These are phyloP conservation scores for Nannochloropsis oceanica DNA, from an alignment of 108 stramenopile species.

Conservation along the genomic window DNA sequence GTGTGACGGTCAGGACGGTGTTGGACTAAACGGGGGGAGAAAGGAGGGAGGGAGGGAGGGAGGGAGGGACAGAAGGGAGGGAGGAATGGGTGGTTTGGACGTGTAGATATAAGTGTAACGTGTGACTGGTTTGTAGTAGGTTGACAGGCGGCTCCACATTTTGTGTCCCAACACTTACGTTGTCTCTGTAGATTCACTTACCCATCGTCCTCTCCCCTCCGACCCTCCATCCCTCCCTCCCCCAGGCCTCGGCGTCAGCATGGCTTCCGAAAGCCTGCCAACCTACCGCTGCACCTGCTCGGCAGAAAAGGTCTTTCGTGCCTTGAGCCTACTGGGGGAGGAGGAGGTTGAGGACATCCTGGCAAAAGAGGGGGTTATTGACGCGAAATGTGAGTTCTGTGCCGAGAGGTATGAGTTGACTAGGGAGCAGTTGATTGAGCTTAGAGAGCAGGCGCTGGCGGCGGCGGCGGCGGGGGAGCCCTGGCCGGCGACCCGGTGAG, in stretches of 20 bases:
- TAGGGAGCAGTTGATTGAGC: background rate
- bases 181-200: too few relatives aligned
- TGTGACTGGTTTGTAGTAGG: too few relatives aligned
- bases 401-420: slow-evolving; percentile 9
- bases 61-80: too few relatives aligned
- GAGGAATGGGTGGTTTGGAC: too few relatives aligned
- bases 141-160: too few relatives aligned
- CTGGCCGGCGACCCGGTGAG: background rate
- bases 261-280: slow-evolving; percentile 2
- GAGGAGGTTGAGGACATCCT: slow-evolving; percentile 10
- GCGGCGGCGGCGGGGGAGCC: background rate
- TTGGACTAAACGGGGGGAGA: too few relatives aligned
- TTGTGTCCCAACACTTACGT: too few relatives aligned
- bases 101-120: too few relatives aligned
- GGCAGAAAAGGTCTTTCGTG: slow-evolving; percentile 16
- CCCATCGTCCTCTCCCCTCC: background rate
- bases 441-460: background rate
- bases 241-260: background rate
- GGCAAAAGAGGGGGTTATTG: slow-evolving; percentile 4
- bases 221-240: background rate
- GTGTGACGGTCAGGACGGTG: too few relatives aligned
- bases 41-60: too few relatives aligned
- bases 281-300: slow-evolving; percentile 25
- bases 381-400: slow-evolving; percentile 28
- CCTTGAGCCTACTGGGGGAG: slow-evolving; percentile 5